Percentiles rank a stretch among this genome's conserved stretches.
These are phyloP conservation scores for Teratosphaeria zuluensis DNA, from an alignment of 2,329 filamentous ascomycete species.

Conservation along the genomic window DNA sequence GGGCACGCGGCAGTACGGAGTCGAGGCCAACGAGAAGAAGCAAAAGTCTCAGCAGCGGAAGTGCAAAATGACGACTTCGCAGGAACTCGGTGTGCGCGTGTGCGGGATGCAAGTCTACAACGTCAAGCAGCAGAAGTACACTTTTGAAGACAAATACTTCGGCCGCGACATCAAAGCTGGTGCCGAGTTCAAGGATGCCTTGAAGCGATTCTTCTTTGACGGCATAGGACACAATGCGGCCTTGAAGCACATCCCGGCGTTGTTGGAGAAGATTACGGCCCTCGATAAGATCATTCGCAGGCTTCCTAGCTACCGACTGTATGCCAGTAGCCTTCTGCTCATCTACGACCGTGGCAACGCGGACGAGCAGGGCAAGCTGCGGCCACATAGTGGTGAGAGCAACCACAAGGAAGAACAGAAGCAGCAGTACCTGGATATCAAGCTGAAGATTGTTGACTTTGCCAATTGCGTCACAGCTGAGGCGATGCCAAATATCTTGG, in stretches of 20 bases:
- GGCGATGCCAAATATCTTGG: constrained; percentile 46
- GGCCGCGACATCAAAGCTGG: constrained; percentile 82
- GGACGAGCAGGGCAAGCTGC: constrained; percentile 38
- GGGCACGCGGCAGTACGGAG: constrained; percentile 93
- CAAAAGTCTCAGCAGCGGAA: constrained; percentile 87
- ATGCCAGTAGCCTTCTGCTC: constrained; percentile 88
- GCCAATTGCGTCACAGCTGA: constrained; percentile 92
- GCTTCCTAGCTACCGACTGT: constrained; percentile 82
- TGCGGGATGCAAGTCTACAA: constrained; percentile 98
- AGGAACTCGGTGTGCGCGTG: constrained; percentile 80
- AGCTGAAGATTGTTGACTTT: constrained; percentile 97
- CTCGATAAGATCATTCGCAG: constrained; percentile 74
- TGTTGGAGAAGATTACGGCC: constrained; percentile 72
- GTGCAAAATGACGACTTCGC: constrained; percentile 84
- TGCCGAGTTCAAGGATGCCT: constrained; percentile 74
- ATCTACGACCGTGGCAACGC: constrained; percentile 81
- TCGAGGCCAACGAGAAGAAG: constrained; percentile 87
- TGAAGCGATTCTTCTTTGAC: constrained; percentile 85
- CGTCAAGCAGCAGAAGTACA: constrained; percentile 66
- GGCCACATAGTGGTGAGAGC: constrained; percentile 4
- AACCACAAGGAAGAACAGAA: not conserved
- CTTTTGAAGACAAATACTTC: constrained; percentile 98
- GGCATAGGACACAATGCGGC: constrained; percentile 73
- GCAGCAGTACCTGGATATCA: constrained; percentile 43
- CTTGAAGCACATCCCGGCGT: constrained; percentile 73